These are phyloP conservation scores for Geotrichum bryndzae DNA, from an alignment of 1,139 yeast species.

Conservation along the genomic window DNA sequence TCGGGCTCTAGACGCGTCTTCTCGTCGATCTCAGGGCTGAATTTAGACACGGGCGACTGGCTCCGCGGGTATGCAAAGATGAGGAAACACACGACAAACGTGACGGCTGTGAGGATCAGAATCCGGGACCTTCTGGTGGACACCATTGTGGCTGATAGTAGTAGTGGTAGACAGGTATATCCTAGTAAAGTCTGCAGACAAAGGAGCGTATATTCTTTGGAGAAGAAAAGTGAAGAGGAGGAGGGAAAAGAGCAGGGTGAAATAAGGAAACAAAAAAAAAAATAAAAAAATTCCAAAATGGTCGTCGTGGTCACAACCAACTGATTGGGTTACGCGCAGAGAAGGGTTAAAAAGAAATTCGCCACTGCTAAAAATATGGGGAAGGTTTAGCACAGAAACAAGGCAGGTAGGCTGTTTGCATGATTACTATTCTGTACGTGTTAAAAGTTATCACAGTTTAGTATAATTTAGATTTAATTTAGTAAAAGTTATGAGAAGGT, in stretches of 20 bases:
- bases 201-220: neutral
- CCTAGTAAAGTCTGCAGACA: neutral
- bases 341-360: neutral
- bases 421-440: neutral
- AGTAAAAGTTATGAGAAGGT: neutral
- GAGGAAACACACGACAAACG: conserved; percentile 25
- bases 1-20: conserved; percentile 25
- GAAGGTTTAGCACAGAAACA: neutral
- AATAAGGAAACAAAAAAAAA: neutral
- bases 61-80: conserved; percentile 26
- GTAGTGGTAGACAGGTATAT: neutral
- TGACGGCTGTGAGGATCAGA: conserved; percentile 27
- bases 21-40: conserved; percentile 25
- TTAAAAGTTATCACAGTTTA: neutral
- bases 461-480: neutral
- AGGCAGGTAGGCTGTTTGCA: too few species aligned
- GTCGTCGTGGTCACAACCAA: conserved; percentile 1
- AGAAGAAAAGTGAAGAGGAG: conserved; percentile 7
- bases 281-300: conserved; percentile 4
- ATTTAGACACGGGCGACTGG: conserved; percentile 22
- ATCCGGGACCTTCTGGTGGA: conserved; percentile 29
- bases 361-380: neutral
- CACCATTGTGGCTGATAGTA: conserved; percentile 21
- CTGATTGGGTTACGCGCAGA: neutral
- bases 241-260: conserved; percentile 9